phyloP scores from a whole-genome alignment of 2,329 filamentous ascomycete genomes.

The Pseudomassariella vexata region DNA sequence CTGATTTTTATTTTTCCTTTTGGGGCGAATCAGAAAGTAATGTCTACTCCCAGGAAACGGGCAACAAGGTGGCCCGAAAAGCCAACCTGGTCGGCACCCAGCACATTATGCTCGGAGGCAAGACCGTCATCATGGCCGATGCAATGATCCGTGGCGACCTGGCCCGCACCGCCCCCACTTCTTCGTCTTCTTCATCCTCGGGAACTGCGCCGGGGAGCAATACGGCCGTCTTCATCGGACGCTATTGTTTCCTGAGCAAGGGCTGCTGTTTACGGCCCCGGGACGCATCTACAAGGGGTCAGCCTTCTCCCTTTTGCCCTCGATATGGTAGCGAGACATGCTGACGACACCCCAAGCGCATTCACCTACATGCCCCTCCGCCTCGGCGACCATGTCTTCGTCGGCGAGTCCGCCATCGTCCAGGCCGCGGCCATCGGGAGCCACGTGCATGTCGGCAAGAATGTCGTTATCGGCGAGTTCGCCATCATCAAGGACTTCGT shows the following conservation, averaged over 20 bases:
- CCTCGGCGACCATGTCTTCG: constrained; percentile 90
- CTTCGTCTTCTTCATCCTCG: constrained; percentile 34
- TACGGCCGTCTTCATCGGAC: constrained; percentile 78
- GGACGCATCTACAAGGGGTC: constrained; percentile 73
- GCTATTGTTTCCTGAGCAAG: constrained; percentile 83
- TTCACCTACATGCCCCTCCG: constrained; percentile 85
- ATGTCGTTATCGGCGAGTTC: constrained; percentile 76
- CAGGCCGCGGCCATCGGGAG: constrained; percentile 79
- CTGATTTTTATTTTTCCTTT: no score
- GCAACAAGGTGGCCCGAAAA: constrained; percentile 95
- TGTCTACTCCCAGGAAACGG: constrained; percentile 96
- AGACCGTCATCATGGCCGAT: constrained; percentile 91
- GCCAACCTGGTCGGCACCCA: constrained; percentile 90
- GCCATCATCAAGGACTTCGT: constrained; percentile 93
- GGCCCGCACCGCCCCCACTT: constrained; percentile 52
- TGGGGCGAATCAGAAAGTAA: no score
- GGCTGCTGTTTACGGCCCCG: constrained; percentile 78
- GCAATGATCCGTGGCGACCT: constrained; percentile 92
- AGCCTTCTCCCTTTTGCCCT: constrained; percentile 12
- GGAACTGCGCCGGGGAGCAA: constrained; percentile 40
- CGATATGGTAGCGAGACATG: background rate
- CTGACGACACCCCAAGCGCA: constrained; percentile 26
- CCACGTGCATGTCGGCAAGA: constrained; percentile 78
- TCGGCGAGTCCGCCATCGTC: constrained; percentile 69
- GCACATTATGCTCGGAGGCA: constrained; percentile 95